Evolutionary conservation across 805 yeast species (phyloP).

Genomic region (Komagataella mondaviorum): DNA sequence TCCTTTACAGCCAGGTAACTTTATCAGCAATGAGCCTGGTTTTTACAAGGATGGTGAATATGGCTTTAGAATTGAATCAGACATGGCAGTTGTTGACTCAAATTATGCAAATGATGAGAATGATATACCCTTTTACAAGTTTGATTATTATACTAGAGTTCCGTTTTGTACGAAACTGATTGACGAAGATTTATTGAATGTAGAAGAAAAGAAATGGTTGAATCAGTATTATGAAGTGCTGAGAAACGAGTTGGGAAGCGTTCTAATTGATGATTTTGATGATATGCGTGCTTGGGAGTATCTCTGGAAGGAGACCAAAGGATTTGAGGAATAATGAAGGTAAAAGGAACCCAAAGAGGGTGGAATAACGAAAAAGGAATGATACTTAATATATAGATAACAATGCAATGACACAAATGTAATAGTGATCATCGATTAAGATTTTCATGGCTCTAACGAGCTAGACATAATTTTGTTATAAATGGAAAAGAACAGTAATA

Average conservation of each 20-base stretch:
- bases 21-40: constrained; percentile 90
- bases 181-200: constrained; percentile 38
- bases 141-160: constrained; percentile 74
- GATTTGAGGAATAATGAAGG: not conserved
- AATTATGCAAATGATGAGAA: constrained; percentile 31
- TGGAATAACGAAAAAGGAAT: not conserved
- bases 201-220: constrained; percentile 55
- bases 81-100: constrained; percentile 41
- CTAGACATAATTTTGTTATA: too few relatives aligned
- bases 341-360: too few relatives aligned
- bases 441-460: too few relatives aligned
- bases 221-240: constrained; percentile 51
- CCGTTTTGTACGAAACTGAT: constrained; percentile 77
- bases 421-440: too few relatives aligned
- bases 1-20: constrained; percentile 53
- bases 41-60: constrained; percentile 80
- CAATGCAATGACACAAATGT: not conserved
- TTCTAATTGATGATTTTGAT: constrained; percentile 31
- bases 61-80: constrained; percentile 86
- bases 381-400: too few relatives aligned
- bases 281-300: constrained; percentile 54
- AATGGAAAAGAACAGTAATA: too few relatives aligned
- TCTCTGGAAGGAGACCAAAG: constrained; percentile 54
- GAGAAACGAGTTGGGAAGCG: constrained; percentile 35
- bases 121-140: constrained; percentile 45